phyloP scores from a whole-genome alignment of 2,329 filamentous ascomycete species.

The Cordyceps javanica region DNA sequence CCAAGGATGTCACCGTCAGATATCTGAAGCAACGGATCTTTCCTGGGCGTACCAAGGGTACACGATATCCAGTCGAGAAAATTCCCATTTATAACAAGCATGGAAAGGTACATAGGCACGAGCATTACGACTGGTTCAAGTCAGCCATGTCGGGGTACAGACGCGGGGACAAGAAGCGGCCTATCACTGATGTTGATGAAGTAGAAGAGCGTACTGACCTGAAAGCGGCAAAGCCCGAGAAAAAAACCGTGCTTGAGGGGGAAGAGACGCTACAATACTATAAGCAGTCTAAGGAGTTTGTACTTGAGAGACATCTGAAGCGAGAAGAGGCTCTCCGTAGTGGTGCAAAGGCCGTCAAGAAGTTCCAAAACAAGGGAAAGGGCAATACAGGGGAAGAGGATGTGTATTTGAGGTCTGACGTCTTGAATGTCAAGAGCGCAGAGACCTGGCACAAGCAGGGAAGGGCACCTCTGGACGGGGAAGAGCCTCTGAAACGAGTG shows the following conservation, averaged over 20 bases:
- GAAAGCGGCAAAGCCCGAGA: slow-evolving; percentile 64
- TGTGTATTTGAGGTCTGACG: slow-evolving; percentile 72
- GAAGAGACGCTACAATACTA: slow-evolving; percentile 83
- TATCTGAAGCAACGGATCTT: slow-evolving; percentile 78
- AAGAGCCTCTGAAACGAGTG: slow-evolving; percentile 75
- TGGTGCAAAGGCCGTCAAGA: slow-evolving; percentile 61
- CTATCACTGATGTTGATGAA: slow-evolving; percentile 67
- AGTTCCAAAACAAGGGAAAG: slow-evolving; percentile 70
- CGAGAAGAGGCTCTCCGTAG: slow-evolving; percentile 82
- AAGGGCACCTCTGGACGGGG: slow-evolving; percentile 63
- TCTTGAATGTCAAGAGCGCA: slow-evolving; percentile 79
- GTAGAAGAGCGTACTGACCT: slow-evolving; percentile 74
- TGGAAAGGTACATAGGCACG: slow-evolving; percentile 70
- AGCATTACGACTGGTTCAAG: slow-evolving; percentile 85
- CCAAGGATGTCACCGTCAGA: slow-evolving; percentile 89
- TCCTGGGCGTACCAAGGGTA: slow-evolving; percentile 85
- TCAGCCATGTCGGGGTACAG: slow-evolving; percentile 68
- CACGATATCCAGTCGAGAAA: slow-evolving; percentile 72
- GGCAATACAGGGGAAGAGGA: slow-evolving; percentile 68
- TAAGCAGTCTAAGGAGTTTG: slow-evolving; percentile 78
- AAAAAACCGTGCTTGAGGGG: slow-evolving; percentile 66
- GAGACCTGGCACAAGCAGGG: slow-evolving; percentile 99
- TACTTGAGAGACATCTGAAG: slow-evolving; percentile 78
- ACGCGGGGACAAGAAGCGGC: slow-evolving; percentile 40
- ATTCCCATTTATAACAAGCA: slow-evolving; percentile 70